Conservation (phyloP, 805 yeast species). For the Wickerhamiella siamensis region DNA sequence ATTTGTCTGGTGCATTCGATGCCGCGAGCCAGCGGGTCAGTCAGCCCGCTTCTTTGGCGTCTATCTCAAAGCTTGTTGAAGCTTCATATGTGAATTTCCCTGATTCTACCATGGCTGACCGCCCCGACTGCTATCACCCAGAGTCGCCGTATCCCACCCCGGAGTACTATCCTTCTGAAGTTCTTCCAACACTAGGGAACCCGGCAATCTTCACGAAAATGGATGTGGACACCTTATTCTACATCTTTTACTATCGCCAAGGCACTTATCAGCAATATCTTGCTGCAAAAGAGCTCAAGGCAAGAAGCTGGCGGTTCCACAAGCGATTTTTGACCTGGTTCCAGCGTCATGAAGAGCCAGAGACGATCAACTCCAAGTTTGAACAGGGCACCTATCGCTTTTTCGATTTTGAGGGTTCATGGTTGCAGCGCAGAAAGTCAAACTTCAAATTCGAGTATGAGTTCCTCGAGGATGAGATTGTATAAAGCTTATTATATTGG, state of each 20-base stretch:
- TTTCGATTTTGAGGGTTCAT: slow-evolving; percentile 66
- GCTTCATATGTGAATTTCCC: slow-evolving; percentile 80
- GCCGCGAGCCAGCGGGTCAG: slow-evolving; percentile 32
- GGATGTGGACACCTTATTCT: slow-evolving; percentile 78
- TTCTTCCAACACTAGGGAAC: slow-evolving; percentile 37
- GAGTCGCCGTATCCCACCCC: slow-evolving; percentile 80
- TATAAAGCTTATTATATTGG: background rate
- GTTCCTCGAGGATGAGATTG: slow-evolving; percentile 30
- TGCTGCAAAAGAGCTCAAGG: slow-evolving; percentile 67
- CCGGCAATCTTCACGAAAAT: slow-evolving; percentile 50
- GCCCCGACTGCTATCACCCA: slow-evolving; percentile 64
- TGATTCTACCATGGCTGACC: slow-evolving; percentile 81
- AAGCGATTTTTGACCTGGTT: slow-evolving; percentile 69
- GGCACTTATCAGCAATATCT: slow-evolving; percentile 57
- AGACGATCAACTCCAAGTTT: slow-evolving; percentile 28
- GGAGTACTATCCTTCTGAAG: slow-evolving; percentile 78
- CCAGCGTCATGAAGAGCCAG: slow-evolving; percentile 46
- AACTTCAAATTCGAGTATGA: slow-evolving; percentile 40
- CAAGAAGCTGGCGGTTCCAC: slow-evolving; percentile 74
- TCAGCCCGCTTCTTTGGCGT: slow-evolving; percentile 36
- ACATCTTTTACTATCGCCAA: slow-evolving; percentile 77
- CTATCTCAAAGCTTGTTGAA: slow-evolving; percentile 49
- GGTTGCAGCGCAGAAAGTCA: slow-evolving; percentile 48
- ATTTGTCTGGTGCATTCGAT: slow-evolving; percentile 26
- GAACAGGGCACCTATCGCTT: slow-evolving; percentile 53